A percentile compares a stretch with the other conserved stretches of the same genome.
phyloP scores from a whole-genome alignment of 257 asterid genomes.

The Fraxinus anomala region DNA sequence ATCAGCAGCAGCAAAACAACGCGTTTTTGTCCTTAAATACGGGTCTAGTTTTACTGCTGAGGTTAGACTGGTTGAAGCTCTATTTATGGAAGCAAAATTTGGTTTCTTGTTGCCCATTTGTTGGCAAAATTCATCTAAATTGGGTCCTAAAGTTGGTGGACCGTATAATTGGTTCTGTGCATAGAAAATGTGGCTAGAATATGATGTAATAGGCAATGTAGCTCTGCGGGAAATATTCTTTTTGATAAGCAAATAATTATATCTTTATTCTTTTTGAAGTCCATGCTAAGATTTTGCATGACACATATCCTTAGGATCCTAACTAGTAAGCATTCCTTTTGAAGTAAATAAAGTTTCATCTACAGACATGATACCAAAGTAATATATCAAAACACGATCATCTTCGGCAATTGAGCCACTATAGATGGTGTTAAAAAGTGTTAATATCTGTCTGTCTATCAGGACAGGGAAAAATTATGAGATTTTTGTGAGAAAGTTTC shows the following conservation, averaged over 20 bases:
- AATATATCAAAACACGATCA: not conserved
- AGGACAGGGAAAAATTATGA: not conserved
- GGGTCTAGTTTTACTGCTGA: constrained; percentile 11
- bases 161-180: constrained; percentile 1
- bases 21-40: not conserved
- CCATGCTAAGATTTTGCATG: not conserved
- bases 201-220: constrained; percentile 8
- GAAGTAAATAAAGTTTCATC: not conserved
- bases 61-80: constrained; percentile 3
- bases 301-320: not conserved
- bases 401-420: not conserved
- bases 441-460: not conserved
- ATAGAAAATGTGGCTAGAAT: not conserved
- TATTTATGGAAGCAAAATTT: not conserved
- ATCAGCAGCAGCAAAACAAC: not conserved
- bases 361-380: constrained; percentile 5
- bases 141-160: not conserved
- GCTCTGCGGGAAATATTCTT: not conserved
- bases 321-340: not conserved
- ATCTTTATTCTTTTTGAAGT: not conserved
- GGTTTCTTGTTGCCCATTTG: not conserved
- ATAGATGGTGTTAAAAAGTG: not conserved
- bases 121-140: not conserved
- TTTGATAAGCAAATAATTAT: not conserved
- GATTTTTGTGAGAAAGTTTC: not conserved